Evolutionary conservation across 768 basidiomycete species (phyloP).

Genomic region (Tephrocybe rancida): DNA sequence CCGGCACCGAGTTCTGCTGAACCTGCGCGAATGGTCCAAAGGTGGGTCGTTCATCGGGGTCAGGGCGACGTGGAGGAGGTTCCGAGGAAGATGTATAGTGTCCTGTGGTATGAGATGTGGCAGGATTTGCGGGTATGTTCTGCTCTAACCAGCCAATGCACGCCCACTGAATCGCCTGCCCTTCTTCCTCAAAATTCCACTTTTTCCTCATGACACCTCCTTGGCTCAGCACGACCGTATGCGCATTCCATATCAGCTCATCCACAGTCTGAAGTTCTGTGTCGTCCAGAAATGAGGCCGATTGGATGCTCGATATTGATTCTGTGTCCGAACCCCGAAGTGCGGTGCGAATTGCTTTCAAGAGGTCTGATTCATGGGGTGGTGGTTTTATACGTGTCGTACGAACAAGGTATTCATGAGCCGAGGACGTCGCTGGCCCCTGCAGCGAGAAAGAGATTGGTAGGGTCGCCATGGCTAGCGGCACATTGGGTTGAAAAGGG

Average conservation of each 20-base stretch:
- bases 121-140: conserved; percentile 26
- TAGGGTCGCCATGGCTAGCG: conserved; percentile 3
- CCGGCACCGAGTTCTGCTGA: conserved; percentile 40
- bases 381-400: conserved; percentile 21
- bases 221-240: conserved; percentile 60
- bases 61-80: conserved; percentile 19
- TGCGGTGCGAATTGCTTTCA: conserved; percentile 60
- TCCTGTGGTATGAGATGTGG: conserved; percentile 28
- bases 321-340: conserved; percentile 56
- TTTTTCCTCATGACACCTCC: conserved; percentile 72
- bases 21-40: conserved; percentile 57
- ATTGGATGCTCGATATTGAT: conserved; percentile 41
- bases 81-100: conserved; percentile 36
- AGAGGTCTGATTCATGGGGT: conserved; percentile 40
- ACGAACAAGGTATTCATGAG: conserved; percentile 40
- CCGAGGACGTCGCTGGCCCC: conserved; percentile 44
- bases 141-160: conserved; percentile 78
- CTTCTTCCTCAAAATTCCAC: conserved; percentile 76
- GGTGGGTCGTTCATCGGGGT: conserved; percentile 38
- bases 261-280: conserved; percentile 51
- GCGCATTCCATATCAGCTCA: conserved; percentile 72
- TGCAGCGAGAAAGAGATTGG: conserved; percentile 42
- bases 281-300: conserved; percentile 39
- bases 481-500: conserved; percentile 9
- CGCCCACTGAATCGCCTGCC: conserved; percentile 75